phyloP scores from a whole-genome alignment of 164 flowering plant genomes.

The Warburgia ugandensis region DNA sequence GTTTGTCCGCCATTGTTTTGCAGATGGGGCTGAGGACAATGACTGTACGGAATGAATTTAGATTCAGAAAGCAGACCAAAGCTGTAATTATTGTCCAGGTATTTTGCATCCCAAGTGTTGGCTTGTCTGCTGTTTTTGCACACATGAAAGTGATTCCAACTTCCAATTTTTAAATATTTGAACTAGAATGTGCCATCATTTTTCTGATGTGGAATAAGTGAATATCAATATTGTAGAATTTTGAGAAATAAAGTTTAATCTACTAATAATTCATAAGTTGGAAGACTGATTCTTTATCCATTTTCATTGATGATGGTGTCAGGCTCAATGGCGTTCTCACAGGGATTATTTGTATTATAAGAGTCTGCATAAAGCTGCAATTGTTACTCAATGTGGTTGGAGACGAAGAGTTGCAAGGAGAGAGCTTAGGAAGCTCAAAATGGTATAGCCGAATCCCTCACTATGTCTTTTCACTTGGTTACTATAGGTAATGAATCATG shows the following conservation, averaged over 20 bases:
- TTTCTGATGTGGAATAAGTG: constrained; percentile 2
- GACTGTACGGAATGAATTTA: constrained; percentile 86
- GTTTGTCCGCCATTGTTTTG: constrained; percentile 54
- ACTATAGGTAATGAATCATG: background rate
- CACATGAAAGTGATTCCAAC: background rate
- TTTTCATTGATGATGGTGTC: constrained; percentile 19
- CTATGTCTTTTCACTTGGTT: background rate
- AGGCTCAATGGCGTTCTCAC: constrained; percentile 74
- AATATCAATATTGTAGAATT: background rate
- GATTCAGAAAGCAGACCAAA: constrained; percentile 82
- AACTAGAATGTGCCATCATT: too few species aligned
- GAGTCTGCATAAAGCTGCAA: constrained; percentile 67
- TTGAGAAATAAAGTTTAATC: background rate
- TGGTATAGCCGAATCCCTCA: constrained; percentile 53
- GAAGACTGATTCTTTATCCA: background rate
- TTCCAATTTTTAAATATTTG: background rate
- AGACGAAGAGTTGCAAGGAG: constrained; percentile 74
- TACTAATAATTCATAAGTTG: background rate
- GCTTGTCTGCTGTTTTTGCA: background rate
- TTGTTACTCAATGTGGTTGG: constrained; percentile 92
- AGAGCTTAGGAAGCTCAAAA: constrained; percentile 84
- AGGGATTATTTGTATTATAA: constrained; percentile 66
- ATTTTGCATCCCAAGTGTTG: background rate
- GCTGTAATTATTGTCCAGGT: constrained; percentile 86
- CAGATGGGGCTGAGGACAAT: constrained; percentile 93